Conservation (phyloP, 805 yeast species). For the Zygosaccharomyces bisporus region DNA sequence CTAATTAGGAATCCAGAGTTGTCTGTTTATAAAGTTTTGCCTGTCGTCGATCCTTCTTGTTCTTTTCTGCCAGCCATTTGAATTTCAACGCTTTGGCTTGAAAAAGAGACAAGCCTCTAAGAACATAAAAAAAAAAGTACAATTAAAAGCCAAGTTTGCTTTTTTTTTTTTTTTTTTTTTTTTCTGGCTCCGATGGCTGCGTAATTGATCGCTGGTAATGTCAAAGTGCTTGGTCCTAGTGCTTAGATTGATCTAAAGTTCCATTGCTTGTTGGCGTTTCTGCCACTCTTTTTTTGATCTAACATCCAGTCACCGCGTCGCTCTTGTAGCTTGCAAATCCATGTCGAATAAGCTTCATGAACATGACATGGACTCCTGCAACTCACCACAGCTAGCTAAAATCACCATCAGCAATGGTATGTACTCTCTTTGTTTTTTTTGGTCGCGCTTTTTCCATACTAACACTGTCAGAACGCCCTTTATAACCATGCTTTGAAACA, state of each 20-base stretch:
- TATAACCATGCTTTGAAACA: slow-evolving; percentile 90
- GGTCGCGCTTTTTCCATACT: neutral
- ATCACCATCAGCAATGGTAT: slow-evolving; percentile 6
- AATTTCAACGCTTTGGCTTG: slow-evolving; percentile 1
- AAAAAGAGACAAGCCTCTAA: slow-evolving; percentile 2
- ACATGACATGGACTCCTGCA: slow-evolving; percentile 2
- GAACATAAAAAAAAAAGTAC: neutral
- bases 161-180: too few species aligned
- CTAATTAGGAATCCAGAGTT: neutral
- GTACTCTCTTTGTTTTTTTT: neutral
- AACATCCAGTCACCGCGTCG: neutral
- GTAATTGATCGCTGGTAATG: neutral
- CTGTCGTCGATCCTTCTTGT: neutral
- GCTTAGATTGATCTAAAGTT: neutral
- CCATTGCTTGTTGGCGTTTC: neutral
- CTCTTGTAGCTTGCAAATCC: neutral
- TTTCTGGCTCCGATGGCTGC: slow-evolving; percentile 2
- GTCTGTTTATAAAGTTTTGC: neutral
- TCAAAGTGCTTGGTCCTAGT: neutral
- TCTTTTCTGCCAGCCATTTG: slow-evolving; percentile 7
- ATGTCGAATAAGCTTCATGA: neutral
- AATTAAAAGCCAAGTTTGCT: neutral
- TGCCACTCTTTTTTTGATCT: neutral
- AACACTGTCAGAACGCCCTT: slow-evolving; percentile 59
- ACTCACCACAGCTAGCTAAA: neutral